Base-by-base conservation (phyloP, 345 rosid species). In the Turritis glabra region DNA sequence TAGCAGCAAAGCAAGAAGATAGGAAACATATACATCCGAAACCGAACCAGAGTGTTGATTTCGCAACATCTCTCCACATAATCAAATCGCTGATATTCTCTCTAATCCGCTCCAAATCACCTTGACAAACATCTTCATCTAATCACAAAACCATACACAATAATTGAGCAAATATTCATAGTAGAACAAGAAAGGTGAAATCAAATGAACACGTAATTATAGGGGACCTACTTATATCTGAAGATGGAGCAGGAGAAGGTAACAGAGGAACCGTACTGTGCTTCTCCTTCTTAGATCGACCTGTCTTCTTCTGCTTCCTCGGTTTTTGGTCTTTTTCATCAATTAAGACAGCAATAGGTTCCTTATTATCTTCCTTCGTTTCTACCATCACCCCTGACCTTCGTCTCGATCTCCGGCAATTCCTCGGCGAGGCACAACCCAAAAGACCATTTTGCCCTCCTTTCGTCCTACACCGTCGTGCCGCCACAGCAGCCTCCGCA, bases 21-120 rank as follows among this genome's bases (percentile, higher is more conserved):
- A 91, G 50, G 90, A 88, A 86, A 71, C 85, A 84, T n/a, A 91
- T 52, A 71, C 85, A 89, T 25, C 98, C 96, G 9, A 94, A 67
- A 26, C 97, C 98, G 63, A 91, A 91, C 96, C 98, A 93, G 57
- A 93, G 86, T 23, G 88, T 91, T 33, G 98, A 89, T 69, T 87
- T 93, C 6, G 97, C 90, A 62, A 74, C 85, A 76, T 93, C 96
- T 72, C 78, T 88, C 98, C 98, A 93, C 92, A 88, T 83, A 12
- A 88, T 55, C 81, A 94, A 62, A 75, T 91, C 96, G 62, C 38
- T 58, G 18, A 91, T 40, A 18, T 78, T 67, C 79, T 84, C 82
- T 29, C 82, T 85, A 17, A 91, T 79, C 69, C 77, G 70, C 55
- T 91, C 89, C 51, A 91, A 76, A 74, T 85, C 87, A 52, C 85